phyloP scores from a whole-genome alignment of 257 asterid species.

The Pogostemon cablin region DNA sequence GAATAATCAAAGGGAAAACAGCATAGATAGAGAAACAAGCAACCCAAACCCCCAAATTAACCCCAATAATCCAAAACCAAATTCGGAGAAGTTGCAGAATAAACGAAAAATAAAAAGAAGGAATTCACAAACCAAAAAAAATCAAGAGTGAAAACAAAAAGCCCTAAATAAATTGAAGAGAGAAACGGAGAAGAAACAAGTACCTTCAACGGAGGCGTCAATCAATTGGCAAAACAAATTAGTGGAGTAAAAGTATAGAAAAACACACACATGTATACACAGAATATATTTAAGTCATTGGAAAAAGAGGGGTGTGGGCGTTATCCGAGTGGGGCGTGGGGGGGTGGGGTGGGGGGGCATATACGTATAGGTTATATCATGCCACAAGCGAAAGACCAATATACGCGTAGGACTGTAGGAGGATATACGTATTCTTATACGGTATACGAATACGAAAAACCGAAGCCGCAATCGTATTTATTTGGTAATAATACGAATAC shows the following conservation, averaged over 20 bases:
- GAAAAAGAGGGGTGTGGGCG: conserved; percentile 29
- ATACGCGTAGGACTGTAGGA: too few species aligned
- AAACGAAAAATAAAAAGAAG: neutral
- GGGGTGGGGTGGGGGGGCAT: neutral
- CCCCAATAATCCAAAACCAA: conserved; percentile 13
- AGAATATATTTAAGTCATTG: conserved; percentile 26
- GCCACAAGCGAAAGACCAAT: conserved; percentile 5
- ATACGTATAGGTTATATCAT: conserved; percentile 20
- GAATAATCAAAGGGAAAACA: neutral
- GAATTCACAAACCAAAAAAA: neutral
- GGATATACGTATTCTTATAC: too few species aligned
- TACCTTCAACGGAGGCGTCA: conserved; percentile 40
- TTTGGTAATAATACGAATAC: too few species aligned
- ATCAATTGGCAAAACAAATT: conserved; percentile 27
- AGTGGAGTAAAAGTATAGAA: neutral
- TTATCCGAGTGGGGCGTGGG: conserved; percentile 36
- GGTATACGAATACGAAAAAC: too few species aligned
- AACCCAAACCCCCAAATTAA: conserved; percentile 4
- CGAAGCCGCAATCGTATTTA: too few species aligned
- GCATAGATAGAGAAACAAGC: conserved; percentile 3
- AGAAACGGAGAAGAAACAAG: conserved; percentile 26
- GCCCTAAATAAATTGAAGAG: conserved; percentile 35
- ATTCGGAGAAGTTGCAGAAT: neutral
- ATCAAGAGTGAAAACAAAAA: neutral
- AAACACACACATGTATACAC: neutral